phyloP scores from a whole-genome alignment of 2,329 filamentous ascomycete genomes.

The Colletotrichum tropicicola region DNA sequence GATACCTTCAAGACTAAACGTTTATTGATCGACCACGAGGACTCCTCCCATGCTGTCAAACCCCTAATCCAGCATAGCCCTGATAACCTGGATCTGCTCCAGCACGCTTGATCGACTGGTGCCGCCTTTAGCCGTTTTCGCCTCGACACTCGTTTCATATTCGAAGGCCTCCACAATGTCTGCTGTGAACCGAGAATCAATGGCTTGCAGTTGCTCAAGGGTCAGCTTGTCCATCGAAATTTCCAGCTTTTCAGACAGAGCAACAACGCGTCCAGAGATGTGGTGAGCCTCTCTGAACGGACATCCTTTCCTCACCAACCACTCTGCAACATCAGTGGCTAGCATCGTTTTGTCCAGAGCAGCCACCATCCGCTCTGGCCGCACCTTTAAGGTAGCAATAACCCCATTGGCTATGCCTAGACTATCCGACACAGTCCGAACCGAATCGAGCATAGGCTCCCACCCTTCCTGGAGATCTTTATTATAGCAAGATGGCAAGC shows the following conservation, averaged over 20 bases:
- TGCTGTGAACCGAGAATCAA: conserved; percentile 73
- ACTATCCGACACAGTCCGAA: conserved; percentile 78
- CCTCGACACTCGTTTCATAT: conserved; percentile 77
- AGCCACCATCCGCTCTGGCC: conserved; percentile 75
- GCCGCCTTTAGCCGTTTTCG: conserved; percentile 73
- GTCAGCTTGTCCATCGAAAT: conserved; percentile 75
- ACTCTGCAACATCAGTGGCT: conserved; percentile 72
- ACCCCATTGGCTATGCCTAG: conserved; percentile 80
- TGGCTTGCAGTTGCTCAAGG: conserved; percentile 71
- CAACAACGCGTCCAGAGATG: conserved; percentile 78
- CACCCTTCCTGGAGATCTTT: conserved; percentile 82
- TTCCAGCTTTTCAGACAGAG: conserved; percentile 69
- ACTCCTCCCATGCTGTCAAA: conserved; percentile 1
- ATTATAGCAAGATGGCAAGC: conserved; percentile 79
- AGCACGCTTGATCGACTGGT: conserved; percentile 73
- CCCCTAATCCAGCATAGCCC: conserved; percentile 41
- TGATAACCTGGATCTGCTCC: conserved; percentile 64
- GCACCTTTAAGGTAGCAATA: conserved; percentile 71
- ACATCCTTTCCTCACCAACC: conserved; percentile 69
- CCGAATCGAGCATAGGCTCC: conserved; percentile 78
- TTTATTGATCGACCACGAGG: not conserved
- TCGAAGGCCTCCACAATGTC: conserved; percentile 74
- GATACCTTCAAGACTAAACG: not conserved
- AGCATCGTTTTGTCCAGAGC: conserved; percentile 80
- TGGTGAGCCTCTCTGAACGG: conserved; percentile 84